Evolutionary conservation across 305 asterid species (phyloP).

Genomic region (Salvia sclarea): DNA sequence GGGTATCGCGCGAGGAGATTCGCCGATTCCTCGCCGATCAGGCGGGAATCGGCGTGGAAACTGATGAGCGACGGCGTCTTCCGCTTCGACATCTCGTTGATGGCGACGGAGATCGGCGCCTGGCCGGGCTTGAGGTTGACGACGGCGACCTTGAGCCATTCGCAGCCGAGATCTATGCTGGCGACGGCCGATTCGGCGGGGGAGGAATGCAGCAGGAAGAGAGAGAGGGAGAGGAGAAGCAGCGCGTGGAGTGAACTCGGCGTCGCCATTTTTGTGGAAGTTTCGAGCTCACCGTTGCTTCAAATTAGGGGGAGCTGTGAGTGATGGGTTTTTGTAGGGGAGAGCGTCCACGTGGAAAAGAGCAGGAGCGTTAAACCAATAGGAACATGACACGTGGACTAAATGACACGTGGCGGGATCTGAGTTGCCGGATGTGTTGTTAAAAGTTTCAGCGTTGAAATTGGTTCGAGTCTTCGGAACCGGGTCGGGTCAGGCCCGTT

Average conservation of each 20-base stretch:
- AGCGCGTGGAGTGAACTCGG: slow-evolving; percentile 39
- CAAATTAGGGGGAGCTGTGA: slow-evolving; percentile 25
- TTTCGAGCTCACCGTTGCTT: slow-evolving; percentile 31
- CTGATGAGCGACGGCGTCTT: slow-evolving; percentile 84
- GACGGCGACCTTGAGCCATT: slow-evolving; percentile 90
- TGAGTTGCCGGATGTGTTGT: slow-evolving; percentile 51
- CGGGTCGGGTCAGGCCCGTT: not conserved
- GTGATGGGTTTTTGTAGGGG: slow-evolving; percentile 35
- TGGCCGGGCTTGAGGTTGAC: slow-evolving; percentile 95
- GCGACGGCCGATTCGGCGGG: slow-evolving; percentile 82
- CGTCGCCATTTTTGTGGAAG: slow-evolving; percentile 42
- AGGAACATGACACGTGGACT: slow-evolving; percentile 28
- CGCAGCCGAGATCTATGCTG: slow-evolving; percentile 98
- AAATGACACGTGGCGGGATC: slow-evolving; percentile 53
- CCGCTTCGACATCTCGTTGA: slow-evolving; percentile 97
- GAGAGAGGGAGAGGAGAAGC: slow-evolving; percentile 43
- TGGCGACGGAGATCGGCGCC: slow-evolving; percentile 88
- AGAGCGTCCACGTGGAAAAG: slow-evolving; percentile 47
- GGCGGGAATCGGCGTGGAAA: slow-evolving; percentile 68
- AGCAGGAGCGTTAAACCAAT: slow-evolving; percentile 37
- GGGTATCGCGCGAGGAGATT: slow-evolving; percentile 92
- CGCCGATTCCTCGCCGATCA: slow-evolving; percentile 87
- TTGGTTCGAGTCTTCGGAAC: slow-evolving; percentile 4
- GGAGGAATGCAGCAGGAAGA: slow-evolving; percentile 41
- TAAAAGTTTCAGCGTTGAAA: slow-evolving; percentile 6